A percentile compares a stretch with the other conserved stretches of the same genome.
These are phyloP conservation scores for Kurtzmaniella quercitrusa DNA, from an alignment of 1,139 yeast genomes.

Conservation along the genomic window DNA sequence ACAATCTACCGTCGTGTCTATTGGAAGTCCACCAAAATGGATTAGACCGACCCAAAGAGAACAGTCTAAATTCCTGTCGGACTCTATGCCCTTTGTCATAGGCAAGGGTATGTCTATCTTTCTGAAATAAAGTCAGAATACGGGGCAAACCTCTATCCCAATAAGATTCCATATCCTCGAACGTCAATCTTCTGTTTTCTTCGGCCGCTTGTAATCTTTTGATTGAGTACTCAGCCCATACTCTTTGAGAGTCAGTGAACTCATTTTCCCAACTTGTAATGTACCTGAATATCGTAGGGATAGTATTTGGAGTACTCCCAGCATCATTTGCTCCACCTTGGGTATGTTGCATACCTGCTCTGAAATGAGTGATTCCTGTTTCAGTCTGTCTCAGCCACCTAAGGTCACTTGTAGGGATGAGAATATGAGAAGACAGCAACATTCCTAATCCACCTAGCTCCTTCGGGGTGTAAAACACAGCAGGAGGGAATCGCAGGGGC, in stretches of 20 bases:
- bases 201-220: conserved; percentile 85
- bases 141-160: conserved; percentile 99
- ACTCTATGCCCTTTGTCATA: conserved; percentile 92
- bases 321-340: conserved; percentile 24
- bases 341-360: conserved; percentile 87
- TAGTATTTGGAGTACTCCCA: conserved; percentile 48
- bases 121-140: conserved; percentile 90
- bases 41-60: conserved; percentile 63
- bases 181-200: conserved; percentile 79
- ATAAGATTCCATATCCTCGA: conserved; percentile 88
- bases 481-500: conserved; percentile 99
- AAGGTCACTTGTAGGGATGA: conserved; percentile 90
- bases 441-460: conserved; percentile 97
- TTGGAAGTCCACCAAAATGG: conserved; percentile 97
- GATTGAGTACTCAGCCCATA: conserved; percentile 95
- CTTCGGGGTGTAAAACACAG: conserved; percentile 95
- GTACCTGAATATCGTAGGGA: conserved; percentile 91
- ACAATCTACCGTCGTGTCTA: conserved; percentile 91
- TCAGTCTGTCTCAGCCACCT: conserved; percentile 93
- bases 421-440: conserved; percentile 93
- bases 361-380: conserved; percentile 89
- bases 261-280: conserved; percentile 97
- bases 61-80: conserved; percentile 75
- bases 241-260: conserved; percentile 88
- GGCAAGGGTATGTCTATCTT: conserved; percentile 90